Evolutionary conservation across 129 eudicot species (phyloP).

Genomic region (Centaurea solstitialis): DNA sequence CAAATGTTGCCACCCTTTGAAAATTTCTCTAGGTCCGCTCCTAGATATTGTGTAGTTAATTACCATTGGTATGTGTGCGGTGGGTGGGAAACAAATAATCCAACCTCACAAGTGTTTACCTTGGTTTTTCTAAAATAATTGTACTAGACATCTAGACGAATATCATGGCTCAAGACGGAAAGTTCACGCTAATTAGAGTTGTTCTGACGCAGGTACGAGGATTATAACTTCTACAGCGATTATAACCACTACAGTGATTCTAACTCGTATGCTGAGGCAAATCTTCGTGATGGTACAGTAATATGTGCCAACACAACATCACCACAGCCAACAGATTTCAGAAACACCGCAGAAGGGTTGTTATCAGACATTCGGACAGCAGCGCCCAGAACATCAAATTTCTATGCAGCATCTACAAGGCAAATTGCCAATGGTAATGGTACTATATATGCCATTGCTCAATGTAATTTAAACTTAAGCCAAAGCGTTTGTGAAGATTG

Average conservation of each 20-base stretch:
- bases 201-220: slow-evolving; percentile 44
- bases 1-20: too few relatives aligned
- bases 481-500: slow-evolving; percentile 45
- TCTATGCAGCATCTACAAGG: slow-evolving; percentile 43
- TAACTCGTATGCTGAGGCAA: not conserved
- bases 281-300: slow-evolving; percentile 22
- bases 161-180: not conserved
- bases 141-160: too few relatives aligned
- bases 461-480: slow-evolving; percentile 46
- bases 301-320: slow-evolving; percentile 34
- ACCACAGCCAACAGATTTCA: slow-evolving; percentile 30
- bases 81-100: too few relatives aligned
- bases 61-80: too few relatives aligned
- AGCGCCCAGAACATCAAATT: slow-evolving; percentile 41
- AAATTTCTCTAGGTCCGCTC: too few relatives aligned
- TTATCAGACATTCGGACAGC: slow-evolving; percentile 44
- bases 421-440: slow-evolving; percentile 15
- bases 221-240: slow-evolving; percentile 3
- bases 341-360: slow-evolving; percentile 26
- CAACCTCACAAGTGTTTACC: too few relatives aligned
- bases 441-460: slow-evolving; percentile 45
- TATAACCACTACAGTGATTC: too few relatives aligned
- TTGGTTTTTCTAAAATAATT: too few relatives aligned
- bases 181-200: not conserved
- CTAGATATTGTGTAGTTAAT: too few relatives aligned